Percentiles rank a stretch among this genome's conserved stretches.
phyloP scores from a whole-genome alignment of 371 early-diverging fungal genomes.

The Mycotypha africana region DNA sequence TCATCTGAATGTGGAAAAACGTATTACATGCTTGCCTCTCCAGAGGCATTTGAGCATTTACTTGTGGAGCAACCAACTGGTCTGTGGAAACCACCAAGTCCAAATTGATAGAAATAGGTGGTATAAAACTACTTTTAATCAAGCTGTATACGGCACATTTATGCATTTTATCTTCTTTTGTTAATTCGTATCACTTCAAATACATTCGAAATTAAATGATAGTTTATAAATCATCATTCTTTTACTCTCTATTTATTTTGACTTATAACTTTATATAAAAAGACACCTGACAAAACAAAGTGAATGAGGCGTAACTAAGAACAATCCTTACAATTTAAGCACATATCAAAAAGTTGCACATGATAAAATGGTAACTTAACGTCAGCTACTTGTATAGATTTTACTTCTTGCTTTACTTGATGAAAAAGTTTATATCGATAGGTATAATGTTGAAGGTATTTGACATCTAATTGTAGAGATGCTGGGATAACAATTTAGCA shows the following conservation, averaged over 20 bases:
- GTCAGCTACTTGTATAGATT: not conserved
- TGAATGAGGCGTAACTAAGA: constrained; percentile 5
- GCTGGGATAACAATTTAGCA: too few species aligned
- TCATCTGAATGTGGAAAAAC: constrained; percentile 1
- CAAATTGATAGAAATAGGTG: not conserved
- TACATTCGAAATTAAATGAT: constrained; percentile 5
- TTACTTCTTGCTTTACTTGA: not conserved
- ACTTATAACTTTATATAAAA: constrained; percentile 4
- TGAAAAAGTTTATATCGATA: not conserved
- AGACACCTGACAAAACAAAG: constrained; percentile 3
- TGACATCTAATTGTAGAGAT: not conserved
- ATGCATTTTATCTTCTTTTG: constrained; percentile 3
- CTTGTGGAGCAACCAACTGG: constrained; percentile 2
- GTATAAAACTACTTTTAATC: constrained; percentile 4
- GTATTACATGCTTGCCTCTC: constrained; percentile 1
- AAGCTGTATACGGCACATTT: constrained; percentile 5
- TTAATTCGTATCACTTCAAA: constrained; percentile 3
- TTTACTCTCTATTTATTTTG: constrained; percentile 4
- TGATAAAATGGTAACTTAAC: not conserved
- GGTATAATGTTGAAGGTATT: not conserved
- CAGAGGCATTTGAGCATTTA: constrained; percentile 1
- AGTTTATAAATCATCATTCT: constrained; percentile 4
- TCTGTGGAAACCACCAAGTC: constrained; percentile 1
- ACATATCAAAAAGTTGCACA: not conserved
- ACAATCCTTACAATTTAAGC: constrained; percentile 5